Evolutionary conservation across 2,329 filamentous ascomycete species (phyloP).

Genomic region (Xylaria sp.): DNA sequence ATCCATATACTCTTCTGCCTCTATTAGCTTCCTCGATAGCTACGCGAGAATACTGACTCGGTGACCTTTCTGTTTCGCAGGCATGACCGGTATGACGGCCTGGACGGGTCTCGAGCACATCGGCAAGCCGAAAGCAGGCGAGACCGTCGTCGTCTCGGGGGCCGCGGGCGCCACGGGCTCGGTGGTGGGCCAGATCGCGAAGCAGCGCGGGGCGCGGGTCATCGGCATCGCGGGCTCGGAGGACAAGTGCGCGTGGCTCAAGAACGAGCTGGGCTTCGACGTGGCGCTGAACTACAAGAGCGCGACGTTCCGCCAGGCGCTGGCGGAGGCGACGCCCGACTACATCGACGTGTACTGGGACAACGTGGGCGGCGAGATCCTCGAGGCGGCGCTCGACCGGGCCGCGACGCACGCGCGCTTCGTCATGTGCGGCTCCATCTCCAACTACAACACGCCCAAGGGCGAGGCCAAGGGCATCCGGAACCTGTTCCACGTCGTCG

Average conservation of each 20-base stretch:
- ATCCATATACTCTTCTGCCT: not conserved
- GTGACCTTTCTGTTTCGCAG: conserved; percentile 26
- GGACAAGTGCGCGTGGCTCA: conserved; percentile 72
- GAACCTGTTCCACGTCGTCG: conserved; percentile 48
- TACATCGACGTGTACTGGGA: conserved; percentile 72
- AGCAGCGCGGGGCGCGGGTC: conserved; percentile 72
- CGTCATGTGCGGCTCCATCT: conserved; percentile 77
- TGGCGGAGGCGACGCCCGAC: conserved; percentile 63
- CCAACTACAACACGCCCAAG: conserved; percentile 71
- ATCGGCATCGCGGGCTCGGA: conserved; percentile 73
- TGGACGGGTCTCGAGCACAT: conserved; percentile 80
- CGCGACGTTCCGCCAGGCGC: conserved; percentile 61
- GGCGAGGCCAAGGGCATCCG: conserved; percentile 61
- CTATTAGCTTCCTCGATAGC: not conserved
- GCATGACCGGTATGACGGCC: conserved; percentile 77
- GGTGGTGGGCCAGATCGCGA: conserved; percentile 81
- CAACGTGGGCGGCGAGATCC: conserved; percentile 76
- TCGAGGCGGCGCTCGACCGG: conserved; percentile 72
- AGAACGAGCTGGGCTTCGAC: conserved; percentile 67
- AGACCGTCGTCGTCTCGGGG: conserved; percentile 81
- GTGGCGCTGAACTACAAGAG: conserved; percentile 70
- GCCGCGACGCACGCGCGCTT: conserved; percentile 73
- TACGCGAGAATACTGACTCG: conserved; percentile 18
- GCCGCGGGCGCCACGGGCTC: conserved; percentile 83
- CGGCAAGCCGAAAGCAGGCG: conserved; percentile 73